Base-by-base conservation (phyloP, 495 filamentous ascomycete genomes). In the Penicillium taxi region DNA sequence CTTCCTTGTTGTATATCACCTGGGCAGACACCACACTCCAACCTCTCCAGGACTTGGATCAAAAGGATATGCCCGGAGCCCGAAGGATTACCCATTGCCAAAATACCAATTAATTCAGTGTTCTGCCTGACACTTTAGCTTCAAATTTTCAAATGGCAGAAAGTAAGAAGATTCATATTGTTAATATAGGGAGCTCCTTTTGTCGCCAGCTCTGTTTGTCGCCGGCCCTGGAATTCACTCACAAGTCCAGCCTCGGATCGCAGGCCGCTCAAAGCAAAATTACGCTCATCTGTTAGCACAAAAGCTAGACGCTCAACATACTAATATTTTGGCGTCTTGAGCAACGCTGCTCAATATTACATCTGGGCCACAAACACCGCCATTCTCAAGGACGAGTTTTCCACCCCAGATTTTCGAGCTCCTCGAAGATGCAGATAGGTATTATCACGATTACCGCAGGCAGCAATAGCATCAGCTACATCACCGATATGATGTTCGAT, bases 391-490 rank as follows among this genome's bases (percentile, higher is more conserved):
- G 9, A 18, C 23, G 18, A 33, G 44, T 1, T 66, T 64, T 42
- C 50, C 59, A 11, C 58, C 64, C 5, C 67, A 70, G 45, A 41
- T 69, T 21, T 25, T 52, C 9, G 45, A 44, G 6, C 29, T 70
- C 5, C 62, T 57, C 17, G 26, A 36, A 9, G 53, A 67, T 39
- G 49, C 48, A 5, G 56, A 69, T 41, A 5, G 56, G 68, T 41
- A 50, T 68, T 16, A 53, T 70, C 4, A 53, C 63, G 6, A 30
- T 70, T 14, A 64, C 63, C 7, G 57, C 47, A 32, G 67, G 67
- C 25, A 66, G 67, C 12, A 70, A 70, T 43, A 66, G 69, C 42
- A 51, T 70, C 25, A 56, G 53, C 2, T 70, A 70, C 41, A 63
- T 67, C 34, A 58, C 57, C 7, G 56, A 57, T 13, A 40, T 69